Evolutionary conservation across 148 eudicot species (phyloP).

Genomic region (Dysphania ambrosioides): DNA sequence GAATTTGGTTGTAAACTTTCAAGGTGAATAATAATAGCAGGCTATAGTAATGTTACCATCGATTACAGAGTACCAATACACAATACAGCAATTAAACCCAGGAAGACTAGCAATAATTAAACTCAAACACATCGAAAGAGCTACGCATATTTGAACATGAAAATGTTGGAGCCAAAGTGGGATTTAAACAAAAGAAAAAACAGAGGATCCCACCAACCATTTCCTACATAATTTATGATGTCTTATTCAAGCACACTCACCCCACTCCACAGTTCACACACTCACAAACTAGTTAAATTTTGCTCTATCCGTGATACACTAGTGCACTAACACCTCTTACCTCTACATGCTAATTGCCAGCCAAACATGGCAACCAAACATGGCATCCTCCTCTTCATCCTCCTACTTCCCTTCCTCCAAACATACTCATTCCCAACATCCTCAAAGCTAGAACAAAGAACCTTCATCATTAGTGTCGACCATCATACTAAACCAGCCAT

Average conservation of each 20-base stretch:
- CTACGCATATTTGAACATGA: slow-evolving; percentile 10
- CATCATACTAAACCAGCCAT: slow-evolving; percentile 61
- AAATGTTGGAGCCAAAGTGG: not conserved
- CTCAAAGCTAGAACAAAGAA: slow-evolving; percentile 33
- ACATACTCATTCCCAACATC: slow-evolving; percentile 27
- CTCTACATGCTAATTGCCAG: no score
- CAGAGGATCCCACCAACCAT: slow-evolving; percentile 13
- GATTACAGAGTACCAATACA: no score
- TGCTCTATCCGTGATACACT: no score
- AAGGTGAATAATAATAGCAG: no score
- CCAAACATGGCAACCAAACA: slow-evolving; percentile 9
- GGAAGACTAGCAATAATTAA: no score
- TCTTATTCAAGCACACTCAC: not conserved
- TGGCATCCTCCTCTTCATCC: not conserved
- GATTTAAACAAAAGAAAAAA: not conserved
- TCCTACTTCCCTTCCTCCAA: slow-evolving; percentile 8
- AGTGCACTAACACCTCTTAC: not conserved
- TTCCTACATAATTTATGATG: not conserved
- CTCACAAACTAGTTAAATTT: no score
- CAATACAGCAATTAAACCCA: no score
- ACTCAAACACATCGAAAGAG: no score
- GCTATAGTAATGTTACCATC: no score
- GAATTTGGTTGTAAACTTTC: no score
- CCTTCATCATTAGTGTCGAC: slow-evolving; percentile 71
- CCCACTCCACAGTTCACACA: not conserved